phyloP scores from a whole-genome alignment of 2,329 filamentous ascomycete genomes.

The Phyllosticta citrichinensis region DNA sequence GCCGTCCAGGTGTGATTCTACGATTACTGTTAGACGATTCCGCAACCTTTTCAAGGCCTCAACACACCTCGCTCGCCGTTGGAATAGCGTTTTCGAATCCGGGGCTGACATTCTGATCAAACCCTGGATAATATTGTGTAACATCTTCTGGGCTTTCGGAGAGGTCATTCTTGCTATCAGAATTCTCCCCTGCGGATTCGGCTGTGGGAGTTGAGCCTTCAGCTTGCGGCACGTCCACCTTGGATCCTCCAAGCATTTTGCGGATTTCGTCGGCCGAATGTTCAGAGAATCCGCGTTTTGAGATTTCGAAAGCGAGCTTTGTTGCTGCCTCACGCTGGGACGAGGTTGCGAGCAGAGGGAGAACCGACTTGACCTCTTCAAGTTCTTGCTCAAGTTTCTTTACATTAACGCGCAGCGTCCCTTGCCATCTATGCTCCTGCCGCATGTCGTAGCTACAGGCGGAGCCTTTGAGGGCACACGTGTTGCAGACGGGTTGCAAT shows the following conservation, averaged over 20 bases:
- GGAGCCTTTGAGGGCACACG: constrained; percentile 28
- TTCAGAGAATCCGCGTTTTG: constrained; percentile 28
- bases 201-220: background rate
- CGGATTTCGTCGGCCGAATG: constrained; percentile 28
- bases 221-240: background rate
- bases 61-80: constrained; percentile 4
- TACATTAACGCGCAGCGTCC: constrained; percentile 28
- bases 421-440: constrained; percentile 29
- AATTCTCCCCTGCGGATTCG: background rate
- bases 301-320: constrained; percentile 26
- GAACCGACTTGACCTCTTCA: constrained; percentile 29
- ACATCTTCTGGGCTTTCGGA: background rate
- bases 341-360: constrained; percentile 25
- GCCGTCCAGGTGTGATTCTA: constrained; percentile 3
- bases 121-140: constrained; percentile 2
- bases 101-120: constrained; percentile 4
- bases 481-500: constrained; percentile 29
- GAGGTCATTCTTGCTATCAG: background rate
- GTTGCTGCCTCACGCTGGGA: constrained; percentile 25
- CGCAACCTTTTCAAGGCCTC: background rate
- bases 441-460: constrained; percentile 29
- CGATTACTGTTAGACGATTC: background rate
- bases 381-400: constrained; percentile 27
- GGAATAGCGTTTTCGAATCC: constrained; percentile 3
- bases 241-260: constrained; percentile 23